These are phyloP conservation scores for Solanum etuberosum DNA, from an alignment of 257 asterid genomes.

Conservation along the genomic window DNA sequence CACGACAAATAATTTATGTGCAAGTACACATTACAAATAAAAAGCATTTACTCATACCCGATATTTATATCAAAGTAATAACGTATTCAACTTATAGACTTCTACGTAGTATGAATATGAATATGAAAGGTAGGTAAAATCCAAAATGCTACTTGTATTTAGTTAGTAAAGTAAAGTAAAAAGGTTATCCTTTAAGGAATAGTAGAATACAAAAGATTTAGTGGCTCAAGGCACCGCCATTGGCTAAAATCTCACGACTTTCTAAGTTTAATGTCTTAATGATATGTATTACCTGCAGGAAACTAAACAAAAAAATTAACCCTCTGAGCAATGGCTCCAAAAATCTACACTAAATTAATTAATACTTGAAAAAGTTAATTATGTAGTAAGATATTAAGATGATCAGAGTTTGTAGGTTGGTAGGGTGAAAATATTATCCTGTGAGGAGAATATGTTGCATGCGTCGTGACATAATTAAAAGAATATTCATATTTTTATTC, in stretches of 20 bases:
- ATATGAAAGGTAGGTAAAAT: background rate
- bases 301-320: constrained; percentile 2
- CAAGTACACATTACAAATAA: background rate
- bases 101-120: background rate
- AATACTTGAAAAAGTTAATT: background rate
- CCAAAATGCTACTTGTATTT: background rate
- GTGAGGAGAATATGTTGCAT: constrained; percentile 11
- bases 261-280: constrained; percentile 2
- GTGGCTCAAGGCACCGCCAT: constrained; percentile 35
- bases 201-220: constrained; percentile 4
- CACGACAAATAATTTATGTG: background rate
- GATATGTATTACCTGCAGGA: constrained; percentile 30
- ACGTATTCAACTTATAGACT: background rate
- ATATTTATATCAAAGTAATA: background rate
- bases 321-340: constrained; percentile 2
- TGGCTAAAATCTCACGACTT: background rate
- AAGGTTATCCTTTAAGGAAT: background rate
- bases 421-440: constrained; percentile 18
- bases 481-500: constrained; percentile 16
- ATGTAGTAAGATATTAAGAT: background rate
- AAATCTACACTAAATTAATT: too few relatives aligned
- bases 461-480: background rate
- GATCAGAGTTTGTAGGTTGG: constrained; percentile 13
- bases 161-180: background rate
- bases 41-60: background rate